Base-by-base conservation (phyloP, 345 rosid genomes). In the Bruguiera sexangula region DNA sequence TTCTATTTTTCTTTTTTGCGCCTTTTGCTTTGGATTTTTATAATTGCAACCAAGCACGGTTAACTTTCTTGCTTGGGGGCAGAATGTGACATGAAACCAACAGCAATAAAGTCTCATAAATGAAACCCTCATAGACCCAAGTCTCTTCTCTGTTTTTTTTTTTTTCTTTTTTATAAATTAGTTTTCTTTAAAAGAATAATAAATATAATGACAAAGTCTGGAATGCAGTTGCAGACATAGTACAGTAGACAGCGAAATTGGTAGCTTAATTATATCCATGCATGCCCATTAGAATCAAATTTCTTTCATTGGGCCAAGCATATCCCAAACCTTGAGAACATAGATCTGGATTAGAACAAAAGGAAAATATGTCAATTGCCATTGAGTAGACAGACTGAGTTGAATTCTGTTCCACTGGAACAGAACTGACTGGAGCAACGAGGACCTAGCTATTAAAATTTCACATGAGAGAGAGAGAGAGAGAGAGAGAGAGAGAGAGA, bases 71-170 rank as follows among this genome's bases (percentile, higher is more conserved):
- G 60, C 60, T 56, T 24, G 71, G 10, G 54, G 67, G 73, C 67
- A 82, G 90, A 86, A 65, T 75, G 81, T 69, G 88, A 86, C 88
- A 59, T 67, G 69, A 80, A 86, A 81, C 88, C 55, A 81, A 79
- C 88, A 53, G 78, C 85, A 75, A 77, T 84, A 79, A 79, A 80
- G 71, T 67, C 76, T 73, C 80, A 84, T 81, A 78, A 78, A 76
- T 80, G 72, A 81, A 67, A 51, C 66, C 68, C 50, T 65, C 43
- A 31, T 63, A 75, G 67, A 48, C 68, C 66, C 37, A 34, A 30
- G 15, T 10, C 16, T 7, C 9, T 37, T 5, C 11, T 19, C 32
- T 27, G 3, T 39, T 15, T 63, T 8, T n/a, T 8, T 53, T 8
- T 53, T 6, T 18, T 20, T 52, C n/a, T 22, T 22, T 24, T 24